Conservation (phyloP, 495 filamentous ascomycete genomes). For the Penicillium pulvis region DNA sequence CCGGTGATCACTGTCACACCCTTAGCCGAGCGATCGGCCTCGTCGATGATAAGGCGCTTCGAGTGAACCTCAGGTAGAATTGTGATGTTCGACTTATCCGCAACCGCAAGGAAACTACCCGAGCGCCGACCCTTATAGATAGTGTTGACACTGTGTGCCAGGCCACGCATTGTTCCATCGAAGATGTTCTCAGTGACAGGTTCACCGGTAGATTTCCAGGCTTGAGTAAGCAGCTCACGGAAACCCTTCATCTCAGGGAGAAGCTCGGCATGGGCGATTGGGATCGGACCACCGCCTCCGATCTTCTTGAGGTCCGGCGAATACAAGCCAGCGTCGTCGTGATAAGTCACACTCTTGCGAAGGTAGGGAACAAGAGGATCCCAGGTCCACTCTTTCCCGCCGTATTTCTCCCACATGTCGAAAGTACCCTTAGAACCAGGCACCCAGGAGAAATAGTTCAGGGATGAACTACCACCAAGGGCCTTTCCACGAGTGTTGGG, state of each 20-base stretch:
- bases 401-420: constrained; percentile 60
- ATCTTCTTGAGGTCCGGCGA: constrained; percentile 47
- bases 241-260: constrained; percentile 55
- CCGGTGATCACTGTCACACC: constrained; percentile 50
- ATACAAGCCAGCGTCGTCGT: constrained; percentile 49
- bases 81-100: constrained; percentile 57
- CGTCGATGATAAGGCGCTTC: constrained; percentile 56
- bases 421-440: constrained; percentile 55
- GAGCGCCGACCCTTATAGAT: constrained; percentile 61
- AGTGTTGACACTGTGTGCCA: constrained; percentile 55
- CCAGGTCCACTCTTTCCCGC: constrained; percentile 61
- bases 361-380: constrained; percentile 51
- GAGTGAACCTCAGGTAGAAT: constrained; percentile 51
- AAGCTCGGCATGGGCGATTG: constrained; percentile 58
- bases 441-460: constrained; percentile 63
- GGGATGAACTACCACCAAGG: constrained; percentile 52
- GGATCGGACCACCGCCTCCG: constrained; percentile 51
- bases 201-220: constrained; percentile 58
- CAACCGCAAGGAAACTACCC: constrained; percentile 52
- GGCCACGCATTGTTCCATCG: constrained; percentile 56
- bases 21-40: constrained; percentile 29
- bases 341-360: constrained; percentile 58
- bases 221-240: constrained; percentile 56
- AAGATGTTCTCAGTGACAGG: constrained; percentile 56
- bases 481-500: constrained; percentile 60